phyloP scores from a whole-genome alignment of 768 basidiomycete genomes.

The Pholiota molesta region DNA sequence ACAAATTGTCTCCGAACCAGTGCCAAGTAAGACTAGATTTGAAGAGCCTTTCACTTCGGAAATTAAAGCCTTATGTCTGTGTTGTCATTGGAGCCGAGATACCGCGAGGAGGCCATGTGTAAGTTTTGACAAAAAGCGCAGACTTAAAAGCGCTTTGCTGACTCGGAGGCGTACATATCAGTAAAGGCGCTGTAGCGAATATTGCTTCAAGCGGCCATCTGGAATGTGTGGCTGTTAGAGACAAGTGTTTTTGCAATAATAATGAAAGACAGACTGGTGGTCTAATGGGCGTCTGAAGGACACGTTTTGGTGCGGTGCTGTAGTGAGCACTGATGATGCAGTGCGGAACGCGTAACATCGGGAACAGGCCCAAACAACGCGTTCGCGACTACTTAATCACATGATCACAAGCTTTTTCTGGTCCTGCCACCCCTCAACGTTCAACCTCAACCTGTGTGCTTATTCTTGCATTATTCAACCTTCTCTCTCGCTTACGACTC shows the following conservation, averaged over 20 bases:
- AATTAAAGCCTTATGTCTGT: neutral
- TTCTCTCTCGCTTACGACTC: too few species aligned
- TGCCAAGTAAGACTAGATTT: neutral
- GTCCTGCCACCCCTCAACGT: too few species aligned
- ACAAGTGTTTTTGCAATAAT: neutral
- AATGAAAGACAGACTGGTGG: neutral
- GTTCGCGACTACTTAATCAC: too few species aligned
- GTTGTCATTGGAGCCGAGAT: neutral
- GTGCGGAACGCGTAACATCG: neutral
- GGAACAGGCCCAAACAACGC: neutral
- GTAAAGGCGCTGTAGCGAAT: neutral
- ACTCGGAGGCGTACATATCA: neutral
- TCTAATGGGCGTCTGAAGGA: neutral
- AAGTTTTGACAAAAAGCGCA: neutral
- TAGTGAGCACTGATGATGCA: neutral
- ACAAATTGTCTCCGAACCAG: neutral
- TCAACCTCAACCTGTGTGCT: too few species aligned
- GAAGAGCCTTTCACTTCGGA: neutral
- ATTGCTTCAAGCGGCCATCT: neutral
- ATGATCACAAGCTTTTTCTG: too few species aligned
- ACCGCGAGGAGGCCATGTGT: neutral
- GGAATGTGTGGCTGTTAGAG: neutral
- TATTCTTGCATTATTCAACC: too few species aligned
- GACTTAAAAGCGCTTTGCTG: neutral
- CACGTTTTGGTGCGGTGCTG: neutral